Evolutionary conservation across 441 rosid species (phyloP).

Genomic region (Metrosideros polymorpha): DNA sequence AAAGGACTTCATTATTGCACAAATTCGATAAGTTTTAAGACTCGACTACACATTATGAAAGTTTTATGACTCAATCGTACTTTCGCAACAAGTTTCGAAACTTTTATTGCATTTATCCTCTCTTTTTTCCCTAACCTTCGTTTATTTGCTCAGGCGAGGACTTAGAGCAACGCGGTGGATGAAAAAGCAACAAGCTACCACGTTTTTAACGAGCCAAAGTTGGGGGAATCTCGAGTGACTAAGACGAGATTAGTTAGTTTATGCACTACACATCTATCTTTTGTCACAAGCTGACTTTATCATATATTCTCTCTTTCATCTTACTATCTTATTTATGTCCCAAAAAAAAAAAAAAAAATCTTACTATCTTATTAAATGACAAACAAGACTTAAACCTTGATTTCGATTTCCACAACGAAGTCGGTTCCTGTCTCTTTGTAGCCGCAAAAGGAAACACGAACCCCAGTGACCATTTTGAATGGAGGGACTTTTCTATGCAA

Average conservation of each 20-base stretch:
- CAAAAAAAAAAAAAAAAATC: no score
- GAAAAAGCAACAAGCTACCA: not conserved
- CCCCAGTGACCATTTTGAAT: not conserved
- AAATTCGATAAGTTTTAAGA: not conserved
- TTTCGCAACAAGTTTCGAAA: fast-evolving
- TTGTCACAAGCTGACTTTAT: not conserved
- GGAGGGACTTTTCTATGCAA: not conserved
- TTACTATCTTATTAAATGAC: not conserved
- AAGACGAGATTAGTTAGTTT: not conserved
- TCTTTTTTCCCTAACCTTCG: fast-evolving
- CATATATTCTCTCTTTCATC: not conserved
- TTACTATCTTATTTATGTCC: no score
- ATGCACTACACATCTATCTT: not conserved
- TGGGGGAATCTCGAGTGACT: not conserved
- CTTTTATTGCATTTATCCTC: fast-evolving
- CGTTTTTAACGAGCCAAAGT: not conserved
- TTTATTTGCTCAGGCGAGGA: not conserved
- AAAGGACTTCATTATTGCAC: not conserved
- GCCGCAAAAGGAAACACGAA: not conserved
- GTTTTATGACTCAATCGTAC: fast-evolving
- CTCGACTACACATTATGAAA: fast-evolving
- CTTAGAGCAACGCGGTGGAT: not conserved
- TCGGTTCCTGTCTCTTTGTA: not conserved
- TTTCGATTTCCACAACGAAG: not conserved
- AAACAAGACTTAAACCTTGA: not conserved